Evolutionary conservation across 352 stramenopile species (phyloP).

Genomic region (Phytopythium cucurbitacearum): DNA sequence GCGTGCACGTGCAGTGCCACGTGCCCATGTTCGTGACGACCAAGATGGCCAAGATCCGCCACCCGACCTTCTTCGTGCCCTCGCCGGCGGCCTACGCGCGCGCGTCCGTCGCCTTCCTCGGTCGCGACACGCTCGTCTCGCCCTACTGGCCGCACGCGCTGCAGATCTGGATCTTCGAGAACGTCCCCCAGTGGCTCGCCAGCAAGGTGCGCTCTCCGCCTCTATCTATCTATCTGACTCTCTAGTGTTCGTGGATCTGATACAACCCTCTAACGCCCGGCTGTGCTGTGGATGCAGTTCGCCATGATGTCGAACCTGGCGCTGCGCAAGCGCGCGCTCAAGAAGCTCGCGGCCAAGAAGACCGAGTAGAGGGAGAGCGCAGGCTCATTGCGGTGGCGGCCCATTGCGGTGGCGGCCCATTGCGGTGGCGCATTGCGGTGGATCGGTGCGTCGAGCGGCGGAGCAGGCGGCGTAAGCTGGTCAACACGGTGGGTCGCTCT

Average conservation of each 20-base stretch:
- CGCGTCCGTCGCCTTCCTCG: constrained; percentile 90
- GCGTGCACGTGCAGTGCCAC: constrained; percentile 95
- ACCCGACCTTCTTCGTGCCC: constrained; percentile 91
- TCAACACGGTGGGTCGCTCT: no score
- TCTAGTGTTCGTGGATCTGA: neutral
- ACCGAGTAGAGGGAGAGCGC: constrained; percentile 34
- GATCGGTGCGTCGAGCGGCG: no score
- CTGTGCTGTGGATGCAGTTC: constrained; percentile 22
- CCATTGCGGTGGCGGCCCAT: no score
- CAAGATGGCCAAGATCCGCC: constrained; percentile 98
- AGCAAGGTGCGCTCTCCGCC: constrained; percentile 44
- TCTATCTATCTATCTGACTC: constrained; percentile 12
- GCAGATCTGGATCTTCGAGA: constrained; percentile 93
- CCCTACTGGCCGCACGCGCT: constrained; percentile 96
- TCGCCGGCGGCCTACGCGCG: constrained; percentile 89
- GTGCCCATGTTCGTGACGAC: constrained; percentile 99
- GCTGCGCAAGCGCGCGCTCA: constrained; percentile 80
- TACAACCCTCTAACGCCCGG: neutral
- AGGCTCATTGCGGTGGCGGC: no score
- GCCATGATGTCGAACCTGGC: constrained; percentile 76
- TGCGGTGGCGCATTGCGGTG: no score
- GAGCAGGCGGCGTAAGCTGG: no score
- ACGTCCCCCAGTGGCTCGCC: constrained; percentile 81
- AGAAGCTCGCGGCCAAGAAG: constrained; percentile 87
- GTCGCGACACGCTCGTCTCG: constrained; percentile 89